phyloP scores from a whole-genome alignment of 2,329 filamentous ascomycete species.

The Exophiala spinifera region DNA sequence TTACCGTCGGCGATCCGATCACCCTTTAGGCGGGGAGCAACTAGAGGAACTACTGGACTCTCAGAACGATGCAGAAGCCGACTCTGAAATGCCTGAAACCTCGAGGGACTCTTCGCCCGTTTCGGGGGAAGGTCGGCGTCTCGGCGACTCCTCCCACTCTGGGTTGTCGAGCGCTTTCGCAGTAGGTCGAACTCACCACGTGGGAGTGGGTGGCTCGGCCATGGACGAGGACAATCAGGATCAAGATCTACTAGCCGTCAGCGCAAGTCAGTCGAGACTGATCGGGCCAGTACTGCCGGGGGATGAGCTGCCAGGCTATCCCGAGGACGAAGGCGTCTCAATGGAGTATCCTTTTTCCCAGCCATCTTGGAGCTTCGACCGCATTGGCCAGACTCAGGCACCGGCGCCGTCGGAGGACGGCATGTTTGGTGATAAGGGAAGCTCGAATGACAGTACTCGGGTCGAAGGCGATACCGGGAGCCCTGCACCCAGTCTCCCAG shows the following conservation, averaged over 20 bases:
- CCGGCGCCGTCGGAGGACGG: constrained; percentile 21
- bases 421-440: constrained; percentile 19
- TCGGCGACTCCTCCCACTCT: constrained; percentile 83
- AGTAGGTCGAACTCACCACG: constrained; percentile 72
- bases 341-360: constrained; percentile 11
- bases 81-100: constrained; percentile 42
- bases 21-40: constrained; percentile 73
- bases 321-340: constrained; percentile 15
- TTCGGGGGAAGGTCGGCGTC: constrained; percentile 81
- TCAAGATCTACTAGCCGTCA: constrained; percentile 34
- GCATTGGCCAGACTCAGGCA: constrained; percentile 1
- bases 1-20: constrained; percentile 79
- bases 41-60: constrained; percentile 70
- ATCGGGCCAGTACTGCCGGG: constrained; percentile 15
- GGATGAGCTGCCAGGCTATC: constrained; percentile 35
- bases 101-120: constrained; percentile 48
- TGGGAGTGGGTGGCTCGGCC: constrained; percentile 59
- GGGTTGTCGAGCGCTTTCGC: constrained; percentile 81
- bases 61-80: constrained; percentile 51
- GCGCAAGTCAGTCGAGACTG: constrained; percentile 23
- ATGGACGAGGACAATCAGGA: constrained; percentile 35
- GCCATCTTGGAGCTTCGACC: constrained; percentile 13
- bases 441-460: constrained; percentile 25
- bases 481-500: constrained; percentile 11
- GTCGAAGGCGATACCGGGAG: constrained; percentile 22